Percentiles rank a stretch among this genome's conserved stretches.
Evolutionary conservation across 2,329 filamentous ascomycete genomes (phyloP).

Genomic region (Aspergillus sp.): DNA sequence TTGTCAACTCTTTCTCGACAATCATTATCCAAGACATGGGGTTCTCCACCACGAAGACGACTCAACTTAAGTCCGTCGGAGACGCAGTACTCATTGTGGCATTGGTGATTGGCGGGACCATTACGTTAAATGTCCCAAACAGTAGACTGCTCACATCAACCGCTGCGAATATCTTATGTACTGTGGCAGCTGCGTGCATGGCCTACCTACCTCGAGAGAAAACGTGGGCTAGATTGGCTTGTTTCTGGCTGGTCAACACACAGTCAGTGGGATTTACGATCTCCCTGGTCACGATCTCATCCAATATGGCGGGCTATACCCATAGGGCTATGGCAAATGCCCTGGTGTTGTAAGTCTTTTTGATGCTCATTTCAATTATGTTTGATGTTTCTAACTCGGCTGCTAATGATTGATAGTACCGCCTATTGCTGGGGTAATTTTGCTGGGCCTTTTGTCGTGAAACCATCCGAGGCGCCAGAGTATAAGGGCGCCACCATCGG

Average conservation of each 20-base stretch:
- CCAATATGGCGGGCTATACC: slow-evolving; percentile 40
- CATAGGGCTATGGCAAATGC: slow-evolving; percentile 34
- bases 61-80: slow-evolving; percentile 34
- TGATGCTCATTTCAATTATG: too few species aligned
- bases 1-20: slow-evolving; percentile 37
- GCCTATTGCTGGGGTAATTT: slow-evolving; percentile 43
- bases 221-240: slow-evolving; percentile 34
- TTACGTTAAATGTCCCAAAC: slow-evolving; percentile 35
- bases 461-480: slow-evolving; percentile 30
- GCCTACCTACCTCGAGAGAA: slow-evolving; percentile 32
- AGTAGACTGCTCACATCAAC: slow-evolving; percentile 28
- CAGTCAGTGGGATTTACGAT: slow-evolving; percentile 39
- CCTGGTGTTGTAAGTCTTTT: slow-evolving; percentile 23
- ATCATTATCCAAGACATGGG: slow-evolving; percentile 35
- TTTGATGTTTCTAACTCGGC: too few species aligned
- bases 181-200: slow-evolving; percentile 31
- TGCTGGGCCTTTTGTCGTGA: slow-evolving; percentile 38
- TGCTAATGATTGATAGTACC: slow-evolving; percentile 11
- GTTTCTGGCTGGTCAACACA: slow-evolving; percentile 39
- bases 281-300: slow-evolving; percentile 32
- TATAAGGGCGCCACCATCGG: slow-evolving; percentile 38
- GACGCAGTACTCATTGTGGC: slow-evolving; percentile 40
- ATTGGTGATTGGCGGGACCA: slow-evolving; percentile 32
- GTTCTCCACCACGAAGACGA: slow-evolving; percentile 33
- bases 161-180: slow-evolving; percentile 34